Conservation (phyloP, 1,139 yeast species). For the Magnusiomyces tetraspermus region DNA sequence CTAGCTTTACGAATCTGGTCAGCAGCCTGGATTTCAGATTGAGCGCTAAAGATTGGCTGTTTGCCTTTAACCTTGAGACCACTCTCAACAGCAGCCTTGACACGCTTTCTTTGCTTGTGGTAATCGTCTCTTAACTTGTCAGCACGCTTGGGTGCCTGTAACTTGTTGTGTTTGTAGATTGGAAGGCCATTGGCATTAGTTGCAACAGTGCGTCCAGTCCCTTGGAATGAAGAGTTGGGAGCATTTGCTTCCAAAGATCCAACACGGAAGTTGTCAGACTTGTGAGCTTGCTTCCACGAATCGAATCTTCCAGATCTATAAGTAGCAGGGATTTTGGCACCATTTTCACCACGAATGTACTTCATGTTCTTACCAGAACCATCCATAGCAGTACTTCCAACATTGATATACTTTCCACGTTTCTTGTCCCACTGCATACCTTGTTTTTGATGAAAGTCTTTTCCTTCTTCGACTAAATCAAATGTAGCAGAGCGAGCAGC, state of each 20-base stretch:
- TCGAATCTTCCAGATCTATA: constrained; percentile 87
- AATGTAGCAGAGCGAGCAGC: constrained; percentile 80
- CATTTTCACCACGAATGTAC: constrained; percentile 90
- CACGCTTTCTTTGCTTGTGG: constrained; percentile 73
- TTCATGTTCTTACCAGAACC: constrained; percentile 35
- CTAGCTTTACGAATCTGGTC: constrained; percentile 77
- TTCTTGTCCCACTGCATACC: constrained; percentile 90
- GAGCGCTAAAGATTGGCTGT: constrained; percentile 15
- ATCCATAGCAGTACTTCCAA: constrained; percentile 52
- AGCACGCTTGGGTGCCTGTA: constrained; percentile 78
- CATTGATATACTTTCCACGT: constrained; percentile 81
- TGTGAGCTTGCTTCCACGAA: constrained; percentile 75
- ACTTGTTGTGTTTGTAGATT: constrained; percentile 61
- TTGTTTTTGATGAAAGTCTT: constrained; percentile 46
- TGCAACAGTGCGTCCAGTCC: constrained; percentile 20
- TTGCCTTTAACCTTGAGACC: constrained; percentile 67
- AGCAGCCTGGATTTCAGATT: constrained; percentile 54
- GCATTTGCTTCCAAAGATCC: constrained; percentile 43
- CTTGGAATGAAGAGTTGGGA: constrained; percentile 8
- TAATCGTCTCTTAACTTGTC: constrained; percentile 86
- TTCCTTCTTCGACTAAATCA: constrained; percentile 70
- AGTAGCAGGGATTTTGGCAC: constrained; percentile 86
- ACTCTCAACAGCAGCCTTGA: constrained; percentile 65
- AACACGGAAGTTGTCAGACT: constrained; percentile 40
- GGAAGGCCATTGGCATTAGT: constrained; percentile 26